Evolutionary conservation across 257 asterid species (phyloP).

Genomic region (Plectranthus barbatus): DNA sequence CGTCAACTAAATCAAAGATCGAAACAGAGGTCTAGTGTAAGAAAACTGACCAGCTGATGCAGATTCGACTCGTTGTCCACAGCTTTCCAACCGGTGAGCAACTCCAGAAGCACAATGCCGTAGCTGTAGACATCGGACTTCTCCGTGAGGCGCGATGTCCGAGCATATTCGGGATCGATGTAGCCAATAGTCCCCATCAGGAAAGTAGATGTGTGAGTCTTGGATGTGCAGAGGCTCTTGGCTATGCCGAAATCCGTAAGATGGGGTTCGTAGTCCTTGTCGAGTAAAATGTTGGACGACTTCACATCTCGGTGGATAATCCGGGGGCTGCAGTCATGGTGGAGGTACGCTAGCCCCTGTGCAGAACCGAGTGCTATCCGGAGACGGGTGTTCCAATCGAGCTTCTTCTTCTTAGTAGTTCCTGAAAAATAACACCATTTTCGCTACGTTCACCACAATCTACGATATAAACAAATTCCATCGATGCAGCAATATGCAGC

Average conservation of each 20-base stretch:
- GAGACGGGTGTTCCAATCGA: slow-evolving; percentile 74
- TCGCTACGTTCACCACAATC: background rate
- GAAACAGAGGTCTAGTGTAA: too few relatives aligned
- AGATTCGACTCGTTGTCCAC: slow-evolving; percentile 88
- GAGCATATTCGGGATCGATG: slow-evolving; percentile 95
- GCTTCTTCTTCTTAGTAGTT: slow-evolving; percentile 55
- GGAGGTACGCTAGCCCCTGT: slow-evolving; percentile 86
- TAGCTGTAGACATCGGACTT: slow-evolving; percentile 90
- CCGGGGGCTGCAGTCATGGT: slow-evolving; percentile 86
- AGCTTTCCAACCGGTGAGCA: slow-evolving; percentile 82
- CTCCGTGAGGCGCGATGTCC: slow-evolving; percentile 86
- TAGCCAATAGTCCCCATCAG: slow-evolving; percentile 94
- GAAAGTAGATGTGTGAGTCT: slow-evolving; percentile 73
- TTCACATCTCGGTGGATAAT: slow-evolving; percentile 87
- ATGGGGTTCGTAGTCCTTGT: slow-evolving; percentile 68
- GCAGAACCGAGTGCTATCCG: slow-evolving; percentile 74
- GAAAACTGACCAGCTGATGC: slow-evolving; percentile 57
- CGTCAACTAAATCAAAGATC: background rate
- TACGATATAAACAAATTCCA: background rate
- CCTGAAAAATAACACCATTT: slow-evolving; percentile 33
- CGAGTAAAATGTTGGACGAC: slow-evolving; percentile 78
- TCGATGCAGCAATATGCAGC: background rate
- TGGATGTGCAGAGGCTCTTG: slow-evolving; percentile 64
- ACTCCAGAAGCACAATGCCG: slow-evolving; percentile 74
- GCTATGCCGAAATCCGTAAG: slow-evolving; percentile 94